A percentile compares a stretch with the other conserved stretches of the same genome.
These are phyloP conservation scores for Podospora anserina DNA, from an alignment of 495 filamentous ascomycete species.

Conservation along the genomic window DNA sequence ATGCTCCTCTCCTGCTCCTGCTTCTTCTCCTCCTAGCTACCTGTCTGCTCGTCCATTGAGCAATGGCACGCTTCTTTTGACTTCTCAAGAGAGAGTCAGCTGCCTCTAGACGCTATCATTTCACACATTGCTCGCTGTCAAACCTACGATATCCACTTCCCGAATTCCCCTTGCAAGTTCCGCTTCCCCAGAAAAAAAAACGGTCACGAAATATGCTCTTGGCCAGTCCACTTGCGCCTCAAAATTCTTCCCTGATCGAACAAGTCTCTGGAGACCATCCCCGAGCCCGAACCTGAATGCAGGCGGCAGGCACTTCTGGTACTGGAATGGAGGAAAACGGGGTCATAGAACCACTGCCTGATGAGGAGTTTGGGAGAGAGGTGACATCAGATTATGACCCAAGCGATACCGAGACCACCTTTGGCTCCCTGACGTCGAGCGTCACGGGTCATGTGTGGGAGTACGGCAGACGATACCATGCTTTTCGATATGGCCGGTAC, in stretches of 20 bases:
- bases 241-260: background rate
- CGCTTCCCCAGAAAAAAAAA: background rate
- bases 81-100: background rate
- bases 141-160: background rate
- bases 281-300: conserved; percentile 8
- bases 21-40: background rate
- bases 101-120: background rate
- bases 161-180: background rate
- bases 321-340: conserved; percentile 29
- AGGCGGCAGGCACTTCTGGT: background rate
- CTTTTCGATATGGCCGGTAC: conserved; percentile 34
- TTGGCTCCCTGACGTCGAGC: conserved; percentile 36
- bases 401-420: conserved; percentile 26
- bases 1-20: background rate
- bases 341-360: conserved; percentile 23
- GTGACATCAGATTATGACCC: conserved; percentile 36
- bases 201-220: background rate
- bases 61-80: background rate
- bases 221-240: background rate
- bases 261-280: background rate
- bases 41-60: background rate
- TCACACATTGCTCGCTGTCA: background rate
- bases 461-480: conserved; percentile 39
- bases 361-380: conserved; percentile 19
- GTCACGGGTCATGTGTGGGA: conserved; percentile 37